Base-by-base conservation (phyloP, 345 rosid species). In the Eucalyptus pauciflora region DNA sequence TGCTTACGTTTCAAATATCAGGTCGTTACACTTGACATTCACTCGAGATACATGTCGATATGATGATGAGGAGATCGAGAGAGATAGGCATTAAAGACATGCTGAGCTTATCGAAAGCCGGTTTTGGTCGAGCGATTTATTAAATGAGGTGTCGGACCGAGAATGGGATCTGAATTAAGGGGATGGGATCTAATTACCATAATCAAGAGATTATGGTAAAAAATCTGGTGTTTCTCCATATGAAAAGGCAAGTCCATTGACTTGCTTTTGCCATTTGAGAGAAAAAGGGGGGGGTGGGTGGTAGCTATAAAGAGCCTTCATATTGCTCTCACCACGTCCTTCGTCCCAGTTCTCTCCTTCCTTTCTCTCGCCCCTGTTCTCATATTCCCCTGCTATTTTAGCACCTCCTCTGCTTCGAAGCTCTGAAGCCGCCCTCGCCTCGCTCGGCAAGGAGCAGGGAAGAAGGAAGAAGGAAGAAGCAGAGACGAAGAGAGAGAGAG, bases 301-400 rank as follows among this genome's bases (percentile, higher is more conserved):
- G 76, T 90, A 88, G 91, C 92, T 93, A 93, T 93, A 95, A 93
- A 94, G 91, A 64, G 64, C 90, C 92, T 60, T 46, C 50, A 27
- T 52, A 58, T 87, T 83, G 58, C 88, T 27, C 89, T 83, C 85
- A 85, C 81, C 33, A 46, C 89, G 67, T 6, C 27, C 24, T 69
- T 41, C 43, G 17, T 37, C 2, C 3, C 48, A 12, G 13, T 6
- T 56, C 62, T 56, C 13, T 56, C 29, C 18, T 69, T 41, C 43
- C 64, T 33, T 41, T 41, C 85, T 18, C 45, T 22, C 15, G 27
- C 85, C 85, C 7, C 85, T 27, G 6, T 45, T 13, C 62, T 25
- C 50, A 15, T 56, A 15, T 69, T 37, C 31, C 51, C 43, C 22
- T 64, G 20, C 76, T 51, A 16, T 85, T 71, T 71, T 22, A 46